A percentile compares a stretch with the other conserved stretches of the same genome.
Evolutionary conservation across 192 early-diverging fungal genomes (phyloP).

Genomic region (Mortierella hygrophila): DNA sequence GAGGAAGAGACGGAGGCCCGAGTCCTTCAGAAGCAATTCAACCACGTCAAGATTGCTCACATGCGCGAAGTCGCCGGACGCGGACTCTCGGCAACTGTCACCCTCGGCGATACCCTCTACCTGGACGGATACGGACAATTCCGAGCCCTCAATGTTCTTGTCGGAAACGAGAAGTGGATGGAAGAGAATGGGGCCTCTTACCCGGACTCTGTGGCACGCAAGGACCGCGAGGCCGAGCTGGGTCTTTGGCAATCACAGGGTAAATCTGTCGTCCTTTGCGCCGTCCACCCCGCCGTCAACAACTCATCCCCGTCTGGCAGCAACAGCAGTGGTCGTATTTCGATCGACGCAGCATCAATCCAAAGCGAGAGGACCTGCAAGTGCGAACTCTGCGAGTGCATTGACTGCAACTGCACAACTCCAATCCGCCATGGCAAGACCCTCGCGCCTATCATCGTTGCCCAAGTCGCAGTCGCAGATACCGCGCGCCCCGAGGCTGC

Average conservation of each 20-base stretch:
- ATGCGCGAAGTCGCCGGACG: slow-evolving; percentile 75
- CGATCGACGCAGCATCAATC: slow-evolving; percentile 23
- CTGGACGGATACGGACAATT: slow-evolving; percentile 37
- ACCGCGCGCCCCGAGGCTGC: slow-evolving; percentile 70
- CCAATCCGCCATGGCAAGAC: slow-evolving; percentile 23
- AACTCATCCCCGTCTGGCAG: neutral
- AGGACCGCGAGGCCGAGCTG: slow-evolving; percentile 45
- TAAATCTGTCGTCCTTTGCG: slow-evolving; percentile 69
- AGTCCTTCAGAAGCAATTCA: slow-evolving; percentile 37
- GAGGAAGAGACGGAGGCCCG: slow-evolving; percentile 21
- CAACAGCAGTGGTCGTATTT: neutral
- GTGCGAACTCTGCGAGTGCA: slow-evolving; percentile 47
- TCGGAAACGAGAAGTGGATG: slow-evolving; percentile 79
- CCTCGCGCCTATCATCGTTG: slow-evolving; percentile 59
- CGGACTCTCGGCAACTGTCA: slow-evolving; percentile 67
- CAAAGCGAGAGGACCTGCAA: slow-evolving; percentile 28
- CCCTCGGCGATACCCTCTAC: slow-evolving; percentile 39
- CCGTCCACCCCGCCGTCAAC: slow-evolving; percentile 54
- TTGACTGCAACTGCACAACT: slow-evolving; percentile 55
- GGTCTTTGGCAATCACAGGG: slow-evolving; percentile 68
- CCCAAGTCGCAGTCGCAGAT: slow-evolving; percentile 75
- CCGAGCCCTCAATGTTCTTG: slow-evolving; percentile 61
- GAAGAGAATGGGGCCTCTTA: slow-evolving; percentile 64
- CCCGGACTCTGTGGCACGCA: slow-evolving; percentile 16
- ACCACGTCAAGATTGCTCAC: slow-evolving; percentile 61